A percentile compares a stretch with the other conserved stretches of the same genome.
These are phyloP conservation scores for Globisporangium nagaii DNA, from an alignment of 352 stramenopile genomes.

Conservation along the genomic window DNA sequence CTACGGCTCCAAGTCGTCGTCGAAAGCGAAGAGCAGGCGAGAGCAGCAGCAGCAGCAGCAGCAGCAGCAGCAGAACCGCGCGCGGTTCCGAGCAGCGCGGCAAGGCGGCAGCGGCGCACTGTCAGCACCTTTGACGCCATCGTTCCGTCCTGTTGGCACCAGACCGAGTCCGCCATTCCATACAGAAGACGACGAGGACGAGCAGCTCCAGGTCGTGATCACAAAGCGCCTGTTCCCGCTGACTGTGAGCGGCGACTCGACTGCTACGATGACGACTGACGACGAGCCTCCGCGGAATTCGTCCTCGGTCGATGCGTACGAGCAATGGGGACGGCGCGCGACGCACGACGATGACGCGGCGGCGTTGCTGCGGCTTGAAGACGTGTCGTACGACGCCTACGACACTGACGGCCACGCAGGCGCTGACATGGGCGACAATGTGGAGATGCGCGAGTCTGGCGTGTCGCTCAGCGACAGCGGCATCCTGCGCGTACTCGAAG, in stretches of 20 bases:
- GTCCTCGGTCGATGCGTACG: slow-evolving; percentile 8
- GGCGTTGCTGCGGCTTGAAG: slow-evolving; percentile 14
- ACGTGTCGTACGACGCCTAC: slow-evolving; percentile 1
- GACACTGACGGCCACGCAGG: too few relatives aligned
- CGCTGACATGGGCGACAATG: slow-evolving; percentile 14
- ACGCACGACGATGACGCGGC: slow-evolving; percentile 16
- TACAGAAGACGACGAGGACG: background rate
- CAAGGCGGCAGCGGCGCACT: background rate
- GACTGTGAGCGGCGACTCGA: slow-evolving; percentile 2
- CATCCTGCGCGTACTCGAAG: slow-evolving; percentile 9
- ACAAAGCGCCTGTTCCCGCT: slow-evolving; percentile 10
- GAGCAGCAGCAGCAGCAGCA: too few relatives aligned
- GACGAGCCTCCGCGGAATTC: background rate
- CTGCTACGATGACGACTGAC: background rate
- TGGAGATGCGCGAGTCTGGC: slow-evolving; percentile 42
- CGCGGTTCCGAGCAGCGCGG: background rate
- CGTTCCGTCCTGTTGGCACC: background rate
- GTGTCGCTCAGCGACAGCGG: slow-evolving; percentile 20
- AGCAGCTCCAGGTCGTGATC: background rate
- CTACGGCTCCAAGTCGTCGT: slow-evolving; percentile 36
- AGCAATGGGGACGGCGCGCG: slow-evolving; percentile 12
- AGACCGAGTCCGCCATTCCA: background rate
- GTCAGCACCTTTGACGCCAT: background rate
- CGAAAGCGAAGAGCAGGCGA: slow-evolving; percentile 15
- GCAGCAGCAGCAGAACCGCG: too few relatives aligned